Base-by-base conservation (phyloP, 2,329 filamentous ascomycete genomes). In the Pleomassaria siparia region DNA sequence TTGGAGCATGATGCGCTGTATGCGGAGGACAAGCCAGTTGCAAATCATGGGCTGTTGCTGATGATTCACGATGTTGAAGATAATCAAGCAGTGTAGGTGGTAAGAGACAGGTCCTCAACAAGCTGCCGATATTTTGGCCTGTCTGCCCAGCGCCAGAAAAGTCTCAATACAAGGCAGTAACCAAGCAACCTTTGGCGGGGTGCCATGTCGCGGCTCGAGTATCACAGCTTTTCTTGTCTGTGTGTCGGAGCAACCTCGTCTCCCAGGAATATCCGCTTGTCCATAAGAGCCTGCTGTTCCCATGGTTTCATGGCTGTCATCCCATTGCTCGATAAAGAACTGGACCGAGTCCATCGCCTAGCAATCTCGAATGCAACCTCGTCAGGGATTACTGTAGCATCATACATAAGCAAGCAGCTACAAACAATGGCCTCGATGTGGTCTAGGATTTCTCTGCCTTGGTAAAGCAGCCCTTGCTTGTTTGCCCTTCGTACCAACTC, bases 381-480 rank as follows among this genome's bases (percentile, higher is more conserved):
- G 54, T 71, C 60, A 1, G 55, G 57, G 46, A 71, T 69, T 13
- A 63, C 56, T 32, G 60, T 53, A 1, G 70, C 70, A 57, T 76
- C 74, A 22, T 68, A 56, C 3, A 69, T 56, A 15, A 76, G 56
- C 21, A 74, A 54, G 0, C 62, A 50, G n/a, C 64, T 64, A 29
- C 62, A 56, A 0, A 74, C 62, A 7, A 75, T 49, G 54, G 66
- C 69, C 5, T 69, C 66, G 2, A 76, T 42, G 11, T 56, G 49
- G 2, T 54, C 44, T n/a, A 70, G 15, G 3, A 66, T 44, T 9
- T 61, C 54, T 24, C 63, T 50, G 7, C 65, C 65, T 4, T 40
- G 39, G 39, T 63, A 65, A 11, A 64, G 42, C 6, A 70, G 39
- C 40, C 62, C 56, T 15, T 57, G 54, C 39, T 60, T 66, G 1